These are phyloP conservation scores for Capniomyces stellatus DNA, from an alignment of 371 early-diverging fungal genomes.

Conservation along the genomic window DNA sequence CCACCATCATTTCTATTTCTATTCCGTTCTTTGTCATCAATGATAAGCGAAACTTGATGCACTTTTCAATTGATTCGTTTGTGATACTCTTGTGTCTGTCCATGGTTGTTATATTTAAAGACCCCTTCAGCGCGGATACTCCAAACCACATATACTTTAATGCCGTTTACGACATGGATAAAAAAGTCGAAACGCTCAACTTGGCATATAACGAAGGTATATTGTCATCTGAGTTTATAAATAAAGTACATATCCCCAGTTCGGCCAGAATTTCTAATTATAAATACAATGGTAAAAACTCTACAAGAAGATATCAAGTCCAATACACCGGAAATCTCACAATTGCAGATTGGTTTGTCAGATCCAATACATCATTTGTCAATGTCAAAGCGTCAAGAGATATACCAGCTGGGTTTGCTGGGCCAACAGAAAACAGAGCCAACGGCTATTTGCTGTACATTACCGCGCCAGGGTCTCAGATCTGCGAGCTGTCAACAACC, in stretches of 20 bases:
- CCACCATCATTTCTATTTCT: background rate
- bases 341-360: background rate
- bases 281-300: background rate
- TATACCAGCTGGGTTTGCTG: background rate
- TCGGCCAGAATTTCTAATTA: too few species aligned
- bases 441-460: background rate
- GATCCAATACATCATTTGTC: background rate
- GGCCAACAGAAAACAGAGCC: background rate
- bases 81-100: background rate
- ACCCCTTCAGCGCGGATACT: background rate
- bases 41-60: background rate
- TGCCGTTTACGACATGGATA: background rate
- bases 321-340: background rate
- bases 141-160: background rate
- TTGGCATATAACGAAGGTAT: too few species aligned
- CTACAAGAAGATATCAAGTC: background rate
- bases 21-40: background rate
- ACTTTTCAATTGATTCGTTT: background rate
- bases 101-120: background rate
- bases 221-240: too few species aligned
- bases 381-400: background rate
- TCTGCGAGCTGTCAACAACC: background rate
- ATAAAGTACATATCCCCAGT: too few species aligned
- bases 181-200: background rate
- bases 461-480: background rate